These are phyloP conservation scores for Adansonia digitata DNA, from an alignment of 345 rosid species.

Conservation along the genomic window DNA sequence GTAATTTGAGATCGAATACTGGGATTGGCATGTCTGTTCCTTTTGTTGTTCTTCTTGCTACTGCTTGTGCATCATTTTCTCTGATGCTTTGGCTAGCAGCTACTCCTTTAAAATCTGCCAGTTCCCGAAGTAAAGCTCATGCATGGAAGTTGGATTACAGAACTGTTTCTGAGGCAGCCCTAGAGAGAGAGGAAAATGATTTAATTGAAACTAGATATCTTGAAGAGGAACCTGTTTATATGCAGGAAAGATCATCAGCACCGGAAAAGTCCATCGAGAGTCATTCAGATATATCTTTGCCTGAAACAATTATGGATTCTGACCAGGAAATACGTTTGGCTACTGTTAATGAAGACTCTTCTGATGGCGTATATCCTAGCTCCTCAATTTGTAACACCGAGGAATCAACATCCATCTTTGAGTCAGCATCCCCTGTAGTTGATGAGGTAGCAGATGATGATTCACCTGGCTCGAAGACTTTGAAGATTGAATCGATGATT, in stretches of 20 bases:
- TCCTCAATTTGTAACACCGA: slow-evolving; percentile 9
- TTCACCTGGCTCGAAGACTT: slow-evolving; percentile 30
- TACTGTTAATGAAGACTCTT: slow-evolving; percentile 37
- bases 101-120: slow-evolving; percentile 81
- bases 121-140: slow-evolving; percentile 44
- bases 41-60: slow-evolving; percentile 52
- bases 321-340: slow-evolving; percentile 43
- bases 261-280: slow-evolving; percentile 31
- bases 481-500: slow-evolving; percentile 33
- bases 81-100: slow-evolving; percentile 88
- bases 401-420: neutral
- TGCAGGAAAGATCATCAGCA: slow-evolving; percentile 28
- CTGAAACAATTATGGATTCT: slow-evolving; percentile 48
- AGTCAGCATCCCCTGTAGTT: slow-evolving; percentile 14
- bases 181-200: slow-evolving; percentile 36
- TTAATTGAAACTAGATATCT: slow-evolving; percentile 28
- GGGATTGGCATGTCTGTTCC: slow-evolving; percentile 47
- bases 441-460: slow-evolving; percentile 37
- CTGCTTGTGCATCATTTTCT: slow-evolving; percentile 63
- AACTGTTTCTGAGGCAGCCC: slow-evolving; percentile 30
- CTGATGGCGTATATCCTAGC: slow-evolving; percentile 28
- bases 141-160: slow-evolving; percentile 51
- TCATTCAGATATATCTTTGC: slow-evolving; percentile 41
- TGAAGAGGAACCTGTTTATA: slow-evolving; percentile 24
- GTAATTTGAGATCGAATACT: slow-evolving; percentile 68